phyloP scores from a whole-genome alignment of 2,329 filamentous ascomycete species.

The Dendryphion nanum region DNA sequence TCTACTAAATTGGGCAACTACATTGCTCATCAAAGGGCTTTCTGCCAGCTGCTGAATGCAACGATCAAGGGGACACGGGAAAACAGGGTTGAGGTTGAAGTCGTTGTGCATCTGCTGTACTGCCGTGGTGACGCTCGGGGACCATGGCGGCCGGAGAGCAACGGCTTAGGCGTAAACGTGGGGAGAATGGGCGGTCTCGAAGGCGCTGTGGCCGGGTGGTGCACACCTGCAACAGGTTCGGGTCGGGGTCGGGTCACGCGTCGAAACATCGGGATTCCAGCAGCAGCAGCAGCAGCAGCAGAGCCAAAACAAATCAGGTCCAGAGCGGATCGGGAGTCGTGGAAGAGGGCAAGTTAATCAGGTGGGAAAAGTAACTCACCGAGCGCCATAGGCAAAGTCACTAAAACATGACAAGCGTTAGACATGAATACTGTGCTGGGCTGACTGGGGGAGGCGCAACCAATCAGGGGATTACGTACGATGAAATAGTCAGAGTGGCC shows the following conservation, averaged over 20 bases:
- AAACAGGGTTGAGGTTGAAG: background rate
- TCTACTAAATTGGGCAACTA: background rate
- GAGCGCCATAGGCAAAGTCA: slow-evolving; percentile 37
- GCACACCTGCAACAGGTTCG: too few species aligned
- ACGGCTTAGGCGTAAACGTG: too few species aligned
- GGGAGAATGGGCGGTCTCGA: too few species aligned
- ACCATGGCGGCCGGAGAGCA: background rate
- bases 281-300: too few species aligned
- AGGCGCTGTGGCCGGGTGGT: too few species aligned
- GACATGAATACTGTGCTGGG: too few species aligned
- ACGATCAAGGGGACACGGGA: background rate
- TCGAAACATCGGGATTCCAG: too few species aligned
- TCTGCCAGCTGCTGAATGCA: background rate
- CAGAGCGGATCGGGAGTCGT: background rate
- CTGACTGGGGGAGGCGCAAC: background rate
- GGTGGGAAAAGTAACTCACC: slow-evolving; percentile 32
- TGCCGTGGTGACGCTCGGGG: background rate
- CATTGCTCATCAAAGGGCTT: background rate
- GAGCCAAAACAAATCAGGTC: slow-evolving; percentile 9
- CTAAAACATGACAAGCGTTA: slow-evolving; percentile 12
- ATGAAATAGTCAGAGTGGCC: slow-evolving; percentile 76
- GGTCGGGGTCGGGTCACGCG: too few species aligned
- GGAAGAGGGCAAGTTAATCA: background rate
- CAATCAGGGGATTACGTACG: slow-evolving; percentile 50
- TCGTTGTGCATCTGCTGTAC: background rate